Evolutionary conservation across 1,139 yeast species (phyloP).

Genomic region (Hansenula sp.): DNA sequence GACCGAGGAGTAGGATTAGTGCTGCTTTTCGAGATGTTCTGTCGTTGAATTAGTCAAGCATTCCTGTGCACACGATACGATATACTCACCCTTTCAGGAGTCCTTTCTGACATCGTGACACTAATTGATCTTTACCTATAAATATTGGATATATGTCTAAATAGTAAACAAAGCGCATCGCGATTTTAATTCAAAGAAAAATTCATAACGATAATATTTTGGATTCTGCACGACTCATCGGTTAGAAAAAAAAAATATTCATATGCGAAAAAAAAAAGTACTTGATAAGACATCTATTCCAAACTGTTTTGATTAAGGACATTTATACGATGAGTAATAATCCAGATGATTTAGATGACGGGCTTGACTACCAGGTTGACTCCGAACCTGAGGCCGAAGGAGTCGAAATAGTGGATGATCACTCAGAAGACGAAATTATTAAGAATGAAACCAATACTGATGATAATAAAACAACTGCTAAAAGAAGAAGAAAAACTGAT

Average conservation of each 20-base stretch:
- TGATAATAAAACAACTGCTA: constrained; percentile 1
- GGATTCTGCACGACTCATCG: neutral
- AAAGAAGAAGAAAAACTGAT: constrained; percentile 21
- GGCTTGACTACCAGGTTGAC: constrained; percentile 21
- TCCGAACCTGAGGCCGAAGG: constrained; percentile 20
- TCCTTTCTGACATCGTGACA: constrained; percentile 3
- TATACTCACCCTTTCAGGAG: constrained; percentile 1
- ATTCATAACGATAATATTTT: too few species aligned
- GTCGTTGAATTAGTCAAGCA: neutral
- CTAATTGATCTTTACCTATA: too few species aligned
- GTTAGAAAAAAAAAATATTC: neutral
- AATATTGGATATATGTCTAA: neutral
- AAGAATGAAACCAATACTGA: neutral
- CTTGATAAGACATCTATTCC: too few species aligned
- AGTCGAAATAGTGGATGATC: constrained; percentile 21
- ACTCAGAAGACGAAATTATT: constrained; percentile 15
- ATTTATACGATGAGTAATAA: neutral
- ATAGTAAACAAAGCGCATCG: neutral
- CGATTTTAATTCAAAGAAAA: too few species aligned
- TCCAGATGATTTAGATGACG: constrained; percentile 23
- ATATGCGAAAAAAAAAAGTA: too few species aligned
- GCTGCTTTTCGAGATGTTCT: constrained; percentile 2
- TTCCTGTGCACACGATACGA: neutral
- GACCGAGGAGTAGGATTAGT: constrained; percentile 11
- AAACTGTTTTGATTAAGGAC: neutral